Base-by-base conservation (phyloP, 2,329 filamentous ascomycete species). In the Neonectria sp. region DNA sequence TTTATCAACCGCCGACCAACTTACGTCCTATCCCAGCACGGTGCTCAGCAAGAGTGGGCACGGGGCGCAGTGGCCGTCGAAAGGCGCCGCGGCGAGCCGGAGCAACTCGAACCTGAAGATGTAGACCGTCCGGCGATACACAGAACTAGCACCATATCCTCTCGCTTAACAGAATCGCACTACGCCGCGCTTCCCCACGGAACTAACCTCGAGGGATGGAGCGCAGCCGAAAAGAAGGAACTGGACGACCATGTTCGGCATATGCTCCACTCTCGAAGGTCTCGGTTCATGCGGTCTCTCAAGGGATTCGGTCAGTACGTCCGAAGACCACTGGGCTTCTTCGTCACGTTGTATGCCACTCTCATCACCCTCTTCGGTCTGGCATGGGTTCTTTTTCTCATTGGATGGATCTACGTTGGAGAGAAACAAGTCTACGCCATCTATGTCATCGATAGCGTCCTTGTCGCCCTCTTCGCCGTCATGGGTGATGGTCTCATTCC, bases 311-410 rank as follows among this genome's bases (percentile, higher is more conserved):
- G 90, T 3, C 90, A 95, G 80, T 97, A 97, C 76, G 87, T 95
- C 15, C 86, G 86, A 45, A 89, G 90, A 73, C 93, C 94, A 1
- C 85, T 97, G 43, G 94, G 94, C 1, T 94, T 96, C 77, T 86
- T 95, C 61, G 92, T 97, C 65, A 96, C 93, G 0, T 82, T 97
- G 4, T 97, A 97, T 79, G 94, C 93, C 9, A 91, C 88, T 1
- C 85, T 95, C 24, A 95, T 97, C 73, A 96, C 94, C 0, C 84
- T 95, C 0, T 97, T 97, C 73, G 94, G 94, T 75, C 85, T 95
- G 13, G 93, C 93, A 0, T 97, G 94, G 94, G 94, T 97, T 1
- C 86, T 97, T n/a, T 96, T 95, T 81, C 84, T 97, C 61, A 97
- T 97, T 77, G 93, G 91, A 55, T 97, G 94, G 94, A 93, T 96